Conservation (phyloP, 148 eudicot species). For the Camellia lanceoleosa region DNA sequence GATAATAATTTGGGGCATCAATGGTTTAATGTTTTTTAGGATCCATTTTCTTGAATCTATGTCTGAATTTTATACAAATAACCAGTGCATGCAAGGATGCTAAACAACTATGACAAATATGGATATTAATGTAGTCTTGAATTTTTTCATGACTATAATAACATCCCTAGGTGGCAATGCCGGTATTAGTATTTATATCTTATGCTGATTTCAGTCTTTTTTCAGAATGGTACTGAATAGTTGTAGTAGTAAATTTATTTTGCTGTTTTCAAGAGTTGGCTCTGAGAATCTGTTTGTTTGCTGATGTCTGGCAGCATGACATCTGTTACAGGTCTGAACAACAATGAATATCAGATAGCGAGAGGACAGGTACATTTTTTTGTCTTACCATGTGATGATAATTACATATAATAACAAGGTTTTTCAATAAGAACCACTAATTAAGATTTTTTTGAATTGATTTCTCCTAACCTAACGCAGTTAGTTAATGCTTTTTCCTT, state of each 20-base stretch:
- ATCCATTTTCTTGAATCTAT: not conserved
- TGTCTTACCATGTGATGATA: not conserved
- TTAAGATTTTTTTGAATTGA: not conserved
- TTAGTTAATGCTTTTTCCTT: not conserved
- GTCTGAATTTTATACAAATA: not conserved
- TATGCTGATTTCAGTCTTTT: not conserved
- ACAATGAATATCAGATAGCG: slow-evolving; percentile 86
- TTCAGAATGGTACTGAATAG: not conserved
- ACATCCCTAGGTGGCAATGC: not conserved
- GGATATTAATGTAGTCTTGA: not conserved
- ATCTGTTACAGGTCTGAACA: slow-evolving; percentile 90
- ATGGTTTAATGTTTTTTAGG: not conserved
- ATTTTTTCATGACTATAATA: not conserved
- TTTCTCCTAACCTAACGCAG: not conserved
- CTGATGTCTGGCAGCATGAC: slow-evolving; percentile 58
- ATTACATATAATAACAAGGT: not conserved
- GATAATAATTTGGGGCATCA: not conserved
- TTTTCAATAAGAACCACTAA: not conserved
- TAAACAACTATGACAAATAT: not conserved
- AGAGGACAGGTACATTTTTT: slow-evolving; percentile 75
- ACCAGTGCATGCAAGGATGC: not conserved
- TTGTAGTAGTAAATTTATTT: not conserved
- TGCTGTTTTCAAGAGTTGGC: not conserved
- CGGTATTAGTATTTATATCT: not conserved
- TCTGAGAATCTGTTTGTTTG: slow-evolving; percentile 18